phyloP scores from a whole-genome alignment of 2,329 filamentous ascomycete genomes.

The Alternaria ethzedia region DNA sequence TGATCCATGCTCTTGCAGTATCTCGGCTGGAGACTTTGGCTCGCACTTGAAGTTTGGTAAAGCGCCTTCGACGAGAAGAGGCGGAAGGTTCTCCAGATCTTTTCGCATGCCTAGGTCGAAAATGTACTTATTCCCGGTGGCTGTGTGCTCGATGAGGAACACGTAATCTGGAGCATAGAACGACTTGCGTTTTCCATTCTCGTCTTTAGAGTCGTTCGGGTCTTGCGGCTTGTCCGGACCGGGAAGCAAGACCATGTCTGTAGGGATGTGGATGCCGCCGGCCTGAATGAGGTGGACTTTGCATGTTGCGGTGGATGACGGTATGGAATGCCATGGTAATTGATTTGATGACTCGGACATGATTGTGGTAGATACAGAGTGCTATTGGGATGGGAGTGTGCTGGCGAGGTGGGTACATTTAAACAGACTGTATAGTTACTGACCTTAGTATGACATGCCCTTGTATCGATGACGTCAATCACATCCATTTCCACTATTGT shows the following conservation, averaged over 20 bases:
- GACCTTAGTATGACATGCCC: not conserved
- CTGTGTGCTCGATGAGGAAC: constrained; percentile 37
- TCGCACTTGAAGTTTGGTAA: constrained; percentile 48
- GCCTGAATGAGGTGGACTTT: constrained; percentile 45
- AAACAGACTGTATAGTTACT: not conserved
- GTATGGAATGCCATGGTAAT: constrained; percentile 37
- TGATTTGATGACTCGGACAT: constrained; percentile 2
- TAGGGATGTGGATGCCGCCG: constrained; percentile 54
- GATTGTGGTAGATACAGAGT: not conserved
- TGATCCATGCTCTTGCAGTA: constrained; percentile 33
- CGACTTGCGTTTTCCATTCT: constrained; percentile 29
- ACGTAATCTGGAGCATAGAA: constrained; percentile 42
- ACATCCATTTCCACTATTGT: not conserved
- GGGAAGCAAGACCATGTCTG: constrained; percentile 54
- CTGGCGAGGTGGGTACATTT: not conserved
- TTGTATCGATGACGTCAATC: not conserved
- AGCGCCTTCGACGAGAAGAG: constrained; percentile 49
- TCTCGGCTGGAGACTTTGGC: constrained; percentile 35
- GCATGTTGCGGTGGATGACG: constrained; percentile 29
- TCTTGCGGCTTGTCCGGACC: constrained; percentile 51
- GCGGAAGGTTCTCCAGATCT: constrained; percentile 51
- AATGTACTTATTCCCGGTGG: constrained; percentile 49
- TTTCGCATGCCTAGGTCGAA: constrained; percentile 64
- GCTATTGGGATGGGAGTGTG: not conserved
- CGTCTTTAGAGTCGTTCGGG: constrained; percentile 45